These are phyloP conservation scores for Salix purpurea DNA, from an alignment of 345 rosid species.

Conservation along the genomic window DNA sequence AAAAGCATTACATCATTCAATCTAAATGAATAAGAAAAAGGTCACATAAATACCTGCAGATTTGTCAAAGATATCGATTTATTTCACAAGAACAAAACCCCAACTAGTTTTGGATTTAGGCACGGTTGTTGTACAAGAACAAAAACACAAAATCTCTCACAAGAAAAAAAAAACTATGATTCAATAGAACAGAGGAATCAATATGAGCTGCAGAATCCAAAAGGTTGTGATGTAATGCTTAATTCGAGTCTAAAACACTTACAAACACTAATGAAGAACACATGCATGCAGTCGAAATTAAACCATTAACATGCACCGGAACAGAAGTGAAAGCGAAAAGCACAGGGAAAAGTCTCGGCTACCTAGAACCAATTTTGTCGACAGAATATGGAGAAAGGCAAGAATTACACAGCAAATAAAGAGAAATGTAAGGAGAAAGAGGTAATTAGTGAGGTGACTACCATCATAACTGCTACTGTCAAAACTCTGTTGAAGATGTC, in stretches of 20 bases:
- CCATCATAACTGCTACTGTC: conserved; percentile 93
- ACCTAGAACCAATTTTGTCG: background rate
- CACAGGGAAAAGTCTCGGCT: background rate
- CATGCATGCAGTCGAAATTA: background rate
- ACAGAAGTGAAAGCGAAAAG: background rate
- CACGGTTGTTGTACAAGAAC: background rate
- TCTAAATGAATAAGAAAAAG: background rate
- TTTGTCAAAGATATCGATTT: too few species aligned
- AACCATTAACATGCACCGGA: background rate
- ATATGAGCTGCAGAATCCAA: background rate
- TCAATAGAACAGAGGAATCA: background rate
- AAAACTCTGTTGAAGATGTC: conserved; percentile 72
- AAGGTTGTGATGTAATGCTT: background rate
- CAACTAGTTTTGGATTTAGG: background rate
- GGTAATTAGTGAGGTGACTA: conserved; percentile 7
- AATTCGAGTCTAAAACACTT: background rate
- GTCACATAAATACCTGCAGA: background rate
- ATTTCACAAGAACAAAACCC: background rate
- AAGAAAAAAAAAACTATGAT: background rate
- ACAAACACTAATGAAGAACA: background rate
- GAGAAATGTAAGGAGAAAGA: background rate
- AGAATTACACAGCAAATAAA: background rate
- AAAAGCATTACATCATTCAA: background rate
- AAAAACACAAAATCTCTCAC: background rate
- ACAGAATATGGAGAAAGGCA: background rate